Conservation (phyloP, 352 stramenopile species). For the Pythium utonaiense region DNA sequence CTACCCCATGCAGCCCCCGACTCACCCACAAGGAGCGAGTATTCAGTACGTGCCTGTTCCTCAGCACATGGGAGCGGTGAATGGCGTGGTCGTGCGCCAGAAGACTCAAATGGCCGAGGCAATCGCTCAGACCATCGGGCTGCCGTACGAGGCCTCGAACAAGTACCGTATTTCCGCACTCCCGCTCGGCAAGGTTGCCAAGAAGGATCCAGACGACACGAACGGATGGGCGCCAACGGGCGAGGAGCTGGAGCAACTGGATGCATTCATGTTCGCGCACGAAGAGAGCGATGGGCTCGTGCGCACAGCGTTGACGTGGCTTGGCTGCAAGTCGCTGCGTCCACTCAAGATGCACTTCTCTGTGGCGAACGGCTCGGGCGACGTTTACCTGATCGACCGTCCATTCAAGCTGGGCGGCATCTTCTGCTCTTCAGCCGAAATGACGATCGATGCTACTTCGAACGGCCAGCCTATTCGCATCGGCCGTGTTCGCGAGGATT, state of each 20-base stretch:
- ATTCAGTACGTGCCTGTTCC: slow-evolving; percentile 28
- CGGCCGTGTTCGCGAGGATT: slow-evolving; percentile 50
- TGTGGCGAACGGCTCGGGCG: slow-evolving; percentile 30
- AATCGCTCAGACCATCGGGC: slow-evolving; percentile 40
- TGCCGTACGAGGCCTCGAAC: slow-evolving; percentile 59
- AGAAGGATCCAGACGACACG: slow-evolving; percentile 38
- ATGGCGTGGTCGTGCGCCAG: slow-evolving; percentile 54
- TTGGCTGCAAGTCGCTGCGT: slow-evolving; percentile 38
- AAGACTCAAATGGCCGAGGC: slow-evolving; percentile 45
- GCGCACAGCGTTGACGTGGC: slow-evolving; percentile 29
- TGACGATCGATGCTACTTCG: slow-evolving; percentile 31
- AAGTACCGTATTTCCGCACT: slow-evolving; percentile 54
- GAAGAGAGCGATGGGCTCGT: slow-evolving; percentile 38
- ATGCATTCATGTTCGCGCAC: slow-evolving; percentile 43
- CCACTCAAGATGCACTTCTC: slow-evolving; percentile 46
- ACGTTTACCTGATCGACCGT: slow-evolving; percentile 46
- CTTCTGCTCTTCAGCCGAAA: slow-evolving; percentile 42
- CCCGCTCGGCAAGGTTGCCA: slow-evolving; percentile 45
- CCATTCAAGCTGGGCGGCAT: slow-evolving; percentile 34
- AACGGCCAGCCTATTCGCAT: slow-evolving; percentile 26
- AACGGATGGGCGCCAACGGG: slow-evolving; percentile 42
- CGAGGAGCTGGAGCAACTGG: slow-evolving; percentile 44
- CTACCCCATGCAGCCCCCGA: neutral
- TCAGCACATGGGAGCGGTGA: slow-evolving; percentile 32
- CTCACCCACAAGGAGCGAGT: neutral